Percentiles rank a stretch among this genome's conserved stretches.
These are phyloP conservation scores for Candolleomyces aberdarensis DNA, from an alignment of 768 basidiomycete genomes.

Conservation along the genomic window DNA sequence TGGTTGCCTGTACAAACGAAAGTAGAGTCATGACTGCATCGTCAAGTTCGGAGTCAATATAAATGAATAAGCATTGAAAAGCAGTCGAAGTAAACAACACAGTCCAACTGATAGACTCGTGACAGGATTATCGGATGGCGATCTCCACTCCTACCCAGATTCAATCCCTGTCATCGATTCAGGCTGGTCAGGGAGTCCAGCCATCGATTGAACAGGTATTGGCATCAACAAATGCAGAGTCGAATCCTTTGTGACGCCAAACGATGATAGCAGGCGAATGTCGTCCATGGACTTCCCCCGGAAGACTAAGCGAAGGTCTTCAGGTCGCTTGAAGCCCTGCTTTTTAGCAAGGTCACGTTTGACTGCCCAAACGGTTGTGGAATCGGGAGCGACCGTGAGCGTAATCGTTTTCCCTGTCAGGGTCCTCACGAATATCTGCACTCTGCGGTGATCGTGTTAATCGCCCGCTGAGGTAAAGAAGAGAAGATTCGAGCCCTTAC, in stretches of 20 bases:
- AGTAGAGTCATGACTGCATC: too few species aligned
- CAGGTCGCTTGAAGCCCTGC: background rate
- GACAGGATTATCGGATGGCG: too few species aligned
- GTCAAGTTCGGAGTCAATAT: too few species aligned
- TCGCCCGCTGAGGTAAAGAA: background rate
- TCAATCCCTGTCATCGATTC: too few species aligned
- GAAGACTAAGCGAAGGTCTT: background rate
- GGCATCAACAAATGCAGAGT: background rate
- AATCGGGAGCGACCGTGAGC: background rate
- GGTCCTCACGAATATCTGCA: background rate
- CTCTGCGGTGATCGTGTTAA: background rate
- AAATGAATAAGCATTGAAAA: too few species aligned
- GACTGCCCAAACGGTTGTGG: background rate
- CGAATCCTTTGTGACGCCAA: background rate
- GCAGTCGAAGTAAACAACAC: too few species aligned
- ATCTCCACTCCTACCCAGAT: too few species aligned
- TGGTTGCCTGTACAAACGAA: too few species aligned
- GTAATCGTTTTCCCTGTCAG: background rate
- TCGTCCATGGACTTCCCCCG: background rate
- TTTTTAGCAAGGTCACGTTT: background rate
- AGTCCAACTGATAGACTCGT: too few species aligned
- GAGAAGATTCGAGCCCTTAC: background rate
- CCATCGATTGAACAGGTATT: background rate
- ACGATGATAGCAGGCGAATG: background rate
- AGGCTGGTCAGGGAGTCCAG: background rate